Percentiles rank a stretch among this genome's conserved stretches.
Conservation (phyloP, 805 yeast genomes). For the Hanseniaspora valbyensis region DNA sequence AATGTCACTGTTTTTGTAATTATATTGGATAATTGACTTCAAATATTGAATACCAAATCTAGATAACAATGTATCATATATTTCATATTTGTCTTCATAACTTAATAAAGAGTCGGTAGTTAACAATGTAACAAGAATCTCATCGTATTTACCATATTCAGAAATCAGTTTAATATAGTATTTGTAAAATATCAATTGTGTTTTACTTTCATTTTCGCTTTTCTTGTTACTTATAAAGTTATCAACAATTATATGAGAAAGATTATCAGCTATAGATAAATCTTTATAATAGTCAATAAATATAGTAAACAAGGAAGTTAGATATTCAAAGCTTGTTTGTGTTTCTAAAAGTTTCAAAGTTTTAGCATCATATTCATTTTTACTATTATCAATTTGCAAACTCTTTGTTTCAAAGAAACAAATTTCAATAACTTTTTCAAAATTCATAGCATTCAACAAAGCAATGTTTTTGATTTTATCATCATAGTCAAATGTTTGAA, state of each 20-base stretch:
- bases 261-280: background rate
- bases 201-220: background rate
- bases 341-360: background rate
- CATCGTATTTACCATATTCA: slow-evolving; percentile 1
- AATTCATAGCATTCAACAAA: background rate
- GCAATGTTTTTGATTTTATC: slow-evolving; percentile 7
- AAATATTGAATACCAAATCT: background rate
- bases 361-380: background rate
- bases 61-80: background rate
- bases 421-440: background rate
- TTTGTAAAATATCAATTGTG: slow-evolving; percentile 1
- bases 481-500: slow-evolving; percentile 1
- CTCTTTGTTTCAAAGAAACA: background rate
- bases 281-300: background rate
- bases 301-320: background rate
- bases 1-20: background rate
- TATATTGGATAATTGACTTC: slow-evolving; percentile 1
- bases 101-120: background rate
- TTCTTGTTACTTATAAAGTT: background rate
- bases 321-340: background rate
- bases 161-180: slow-evolving; percentile 5
- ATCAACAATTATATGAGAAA: background rate
- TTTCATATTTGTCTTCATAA: background rate
- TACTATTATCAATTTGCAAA: background rate
- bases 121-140: background rate